Conservation (phyloP, 129 eudicot species). For the Chrysanthemum makinoi region DNA sequence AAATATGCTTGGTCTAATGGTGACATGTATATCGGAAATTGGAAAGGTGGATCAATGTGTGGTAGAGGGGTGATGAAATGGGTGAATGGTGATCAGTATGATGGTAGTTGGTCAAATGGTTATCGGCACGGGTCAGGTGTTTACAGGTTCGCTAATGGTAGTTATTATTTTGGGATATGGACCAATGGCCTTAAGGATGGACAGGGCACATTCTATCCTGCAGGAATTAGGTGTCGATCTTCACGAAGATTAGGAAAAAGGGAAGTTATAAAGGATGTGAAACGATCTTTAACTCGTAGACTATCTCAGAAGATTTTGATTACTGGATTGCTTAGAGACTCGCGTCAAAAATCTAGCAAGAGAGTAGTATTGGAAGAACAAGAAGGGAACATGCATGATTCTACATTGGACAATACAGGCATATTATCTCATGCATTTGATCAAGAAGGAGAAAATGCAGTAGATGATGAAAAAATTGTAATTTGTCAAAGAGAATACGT, state of each 20-base stretch:
- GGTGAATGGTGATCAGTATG: slow-evolving; percentile 72
- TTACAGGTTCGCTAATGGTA: slow-evolving; percentile 70
- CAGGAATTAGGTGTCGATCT: slow-evolving; percentile 47
- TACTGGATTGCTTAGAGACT: slow-evolving; percentile 26
- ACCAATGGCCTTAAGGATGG: slow-evolving; percentile 85
- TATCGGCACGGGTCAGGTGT: slow-evolving; percentile 71
- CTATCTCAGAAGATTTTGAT: slow-evolving; percentile 44
- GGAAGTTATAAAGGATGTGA: slow-evolving; percentile 14
- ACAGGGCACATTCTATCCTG: slow-evolving; percentile 66
- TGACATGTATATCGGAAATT: slow-evolving; percentile 60
- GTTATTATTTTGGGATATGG: slow-evolving; percentile 82
- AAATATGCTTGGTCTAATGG: slow-evolving; percentile 68
- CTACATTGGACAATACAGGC: slow-evolving; percentile 19
- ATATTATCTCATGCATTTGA: slow-evolving; percentile 22
- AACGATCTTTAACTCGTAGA: slow-evolving; percentile 40
- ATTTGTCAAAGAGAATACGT: slow-evolving; percentile 66
- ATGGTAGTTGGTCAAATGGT: slow-evolving; percentile 78
- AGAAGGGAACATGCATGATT: slow-evolving; percentile 35
- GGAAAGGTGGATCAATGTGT: slow-evolving; percentile 75
- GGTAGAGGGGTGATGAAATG: slow-evolving; percentile 88
- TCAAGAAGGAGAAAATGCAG: slow-evolving; percentile 38
- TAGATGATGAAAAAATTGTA: slow-evolving; percentile 32
- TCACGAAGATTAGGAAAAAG: slow-evolving; percentile 24
- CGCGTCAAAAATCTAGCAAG: slow-evolving; percentile 44
- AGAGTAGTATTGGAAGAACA: slow-evolving; percentile 37